These are phyloP conservation scores for Quercus lobata DNA, from an alignment of 331 rosid genomes.

Conservation along the genomic window DNA sequence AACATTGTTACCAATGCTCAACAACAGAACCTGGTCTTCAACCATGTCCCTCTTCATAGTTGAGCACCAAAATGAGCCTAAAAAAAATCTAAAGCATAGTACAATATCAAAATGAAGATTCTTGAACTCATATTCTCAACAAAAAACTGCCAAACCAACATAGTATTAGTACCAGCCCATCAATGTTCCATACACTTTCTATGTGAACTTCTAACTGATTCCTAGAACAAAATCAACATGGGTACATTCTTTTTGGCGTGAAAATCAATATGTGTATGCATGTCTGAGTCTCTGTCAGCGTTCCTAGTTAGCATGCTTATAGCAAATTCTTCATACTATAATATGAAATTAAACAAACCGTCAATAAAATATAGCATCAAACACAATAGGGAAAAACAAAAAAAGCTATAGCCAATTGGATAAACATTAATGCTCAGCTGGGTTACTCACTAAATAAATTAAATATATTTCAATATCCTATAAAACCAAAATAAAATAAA, in stretches of 20 bases:
- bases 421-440: not conserved
- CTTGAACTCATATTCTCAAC: not conserved
- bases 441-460: not conserved
- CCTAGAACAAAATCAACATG: not conserved
- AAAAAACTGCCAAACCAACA: not conserved
- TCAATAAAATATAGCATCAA: not conserved
- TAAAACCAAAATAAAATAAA: not conserved
- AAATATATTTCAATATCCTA: not conserved
- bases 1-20: not conserved
- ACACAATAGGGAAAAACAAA: not conserved
- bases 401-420: not conserved
- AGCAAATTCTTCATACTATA: not conserved
- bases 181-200: not conserved
- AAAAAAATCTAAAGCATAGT: not conserved
- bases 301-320: not conserved
- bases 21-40: not conserved
- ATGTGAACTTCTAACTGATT: not conserved
- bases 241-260: not conserved
- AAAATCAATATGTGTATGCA: not conserved
- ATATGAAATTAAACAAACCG: not conserved
- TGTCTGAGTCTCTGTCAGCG: not conserved
- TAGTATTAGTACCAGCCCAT: not conserved
- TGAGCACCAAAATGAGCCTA: not conserved
- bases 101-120: not conserved
- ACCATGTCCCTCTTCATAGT: not conserved